phyloP scores from a whole-genome alignment of 2,329 filamentous ascomycete genomes.

The Epichloe gansuensis region DNA sequence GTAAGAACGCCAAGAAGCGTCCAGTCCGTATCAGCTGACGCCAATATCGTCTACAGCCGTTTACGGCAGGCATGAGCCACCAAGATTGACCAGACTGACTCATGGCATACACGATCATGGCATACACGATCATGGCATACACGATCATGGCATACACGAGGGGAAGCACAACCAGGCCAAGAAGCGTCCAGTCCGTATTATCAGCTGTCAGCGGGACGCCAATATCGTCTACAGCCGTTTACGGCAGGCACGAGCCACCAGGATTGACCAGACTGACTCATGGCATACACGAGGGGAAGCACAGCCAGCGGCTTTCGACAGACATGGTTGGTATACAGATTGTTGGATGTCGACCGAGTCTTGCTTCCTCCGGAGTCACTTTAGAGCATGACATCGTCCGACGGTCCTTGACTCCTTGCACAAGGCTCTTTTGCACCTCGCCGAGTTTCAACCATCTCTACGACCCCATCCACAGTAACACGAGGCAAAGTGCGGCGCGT shows the following conservation, averaged over 20 bases:
- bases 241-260: constrained; percentile 3
- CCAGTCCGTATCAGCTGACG: constrained; percentile 1
- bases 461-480: not conserved
- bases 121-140: not conserved
- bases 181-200: not conserved
- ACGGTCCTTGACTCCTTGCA: not conserved
- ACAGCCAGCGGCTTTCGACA: not conserved
- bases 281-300: not conserved
- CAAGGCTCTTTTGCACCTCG: not conserved
- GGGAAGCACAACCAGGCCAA: not conserved
- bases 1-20: not conserved
- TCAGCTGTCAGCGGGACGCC: constrained; percentile 3
- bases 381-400: not conserved
- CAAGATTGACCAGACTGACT: not conserved
- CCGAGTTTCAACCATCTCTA: not conserved
- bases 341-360: not conserved
- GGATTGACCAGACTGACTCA: not conserved
- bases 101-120: not conserved
- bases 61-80: constrained; percentile 2
- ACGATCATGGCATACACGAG: not conserved
- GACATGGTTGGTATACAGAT: no score
- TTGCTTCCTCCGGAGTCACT: not conserved
- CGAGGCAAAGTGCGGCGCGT: not conserved
- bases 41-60: not conserved
- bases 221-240: not conserved